These are phyloP conservation scores for Lentinula raphanica DNA, from an alignment of 768 basidiomycete species.

Conservation along the genomic window DNA sequence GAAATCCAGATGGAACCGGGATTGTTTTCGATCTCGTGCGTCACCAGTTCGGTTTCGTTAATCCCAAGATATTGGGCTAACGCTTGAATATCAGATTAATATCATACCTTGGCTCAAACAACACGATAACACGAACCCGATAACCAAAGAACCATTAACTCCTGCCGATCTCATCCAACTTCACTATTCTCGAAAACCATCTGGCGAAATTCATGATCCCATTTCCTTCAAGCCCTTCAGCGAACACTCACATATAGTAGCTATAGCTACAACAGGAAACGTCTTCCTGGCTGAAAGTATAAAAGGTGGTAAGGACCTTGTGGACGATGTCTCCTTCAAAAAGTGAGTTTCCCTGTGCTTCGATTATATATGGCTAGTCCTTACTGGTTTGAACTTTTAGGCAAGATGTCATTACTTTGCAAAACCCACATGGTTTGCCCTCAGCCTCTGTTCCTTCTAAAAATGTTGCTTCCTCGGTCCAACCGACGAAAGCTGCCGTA, in stretches of 20 bases:
- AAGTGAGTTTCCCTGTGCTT: conserved; percentile 57
- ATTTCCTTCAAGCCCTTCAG: conserved; percentile 97
- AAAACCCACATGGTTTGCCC: conserved; percentile 83
- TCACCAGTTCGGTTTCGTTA: conserved; percentile 74
- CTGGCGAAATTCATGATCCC: conserved; percentile 89
- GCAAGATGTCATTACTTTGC: conserved; percentile 88
- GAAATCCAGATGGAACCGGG: conserved; percentile 77
- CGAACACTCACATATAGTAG: conserved; percentile 93
- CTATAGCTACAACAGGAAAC: conserved; percentile 85
- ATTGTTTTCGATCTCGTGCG: conserved; percentile 85
- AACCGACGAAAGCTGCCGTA: conserved; percentile 27
- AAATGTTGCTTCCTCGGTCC: conserved; percentile 24
- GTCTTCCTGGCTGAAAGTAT: conserved; percentile 91
- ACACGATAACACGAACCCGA: conserved; percentile 75
- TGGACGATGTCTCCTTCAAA: conserved; percentile 80
- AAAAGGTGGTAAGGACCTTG: conserved; percentile 80
- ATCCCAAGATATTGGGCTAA: neutral
- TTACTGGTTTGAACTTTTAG: conserved; percentile 30
- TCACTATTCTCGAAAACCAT: conserved; percentile 76
- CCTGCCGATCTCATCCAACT: conserved; percentile 76
- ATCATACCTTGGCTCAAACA: conserved; percentile 42
- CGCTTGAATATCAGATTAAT: neutral
- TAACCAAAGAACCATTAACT: conserved; percentile 65
- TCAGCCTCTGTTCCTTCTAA: conserved; percentile 39
- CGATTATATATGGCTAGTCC: neutral